Base-by-base conservation (phyloP, 176 grass and related monocot species). In the Tillandsia fasciculata region DNA sequence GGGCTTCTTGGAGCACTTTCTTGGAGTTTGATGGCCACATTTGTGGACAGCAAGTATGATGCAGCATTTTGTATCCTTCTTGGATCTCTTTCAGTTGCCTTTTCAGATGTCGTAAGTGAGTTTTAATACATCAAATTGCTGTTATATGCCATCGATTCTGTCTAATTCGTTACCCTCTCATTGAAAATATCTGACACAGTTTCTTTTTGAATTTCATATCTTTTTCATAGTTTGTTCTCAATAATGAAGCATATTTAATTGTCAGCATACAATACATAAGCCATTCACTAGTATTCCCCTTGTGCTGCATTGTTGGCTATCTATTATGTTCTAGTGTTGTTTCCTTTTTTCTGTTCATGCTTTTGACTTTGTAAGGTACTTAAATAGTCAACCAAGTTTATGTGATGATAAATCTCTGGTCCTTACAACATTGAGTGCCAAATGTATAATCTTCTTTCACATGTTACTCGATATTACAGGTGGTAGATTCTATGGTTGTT, bases 1-100 rank as follows among this genome's bases (percentile, higher is more conserved):
- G 95, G 95, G n/a, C 72, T 99, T 64, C 90, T 94, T 67, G 95
- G 95, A 84, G 82, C 90, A 71, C 78, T 99, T 88, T 99, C 95
- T 63, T 99, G 95, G 95, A 82, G 75, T 78, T 79, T 94, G 70
- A 99, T 99, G 95, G 87, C 90, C 29, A 80, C 72, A 72, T 57
- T 91, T 61, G 95, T 99, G 73, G 83, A 93, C 72, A 86, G 90
- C 88, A 99, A 99, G 74, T 94, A 88, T 72, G 75, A 81, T 76
- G 90, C 85, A 65, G 84, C 87, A 2, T 80, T 79, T 58, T 99
- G 84, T 70, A 94, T 99, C 82, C 80, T 99, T 71, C 82, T 99
- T 64, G 95, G 95, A 71, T 99, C 90, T 74, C 84, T 99, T 79
- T 94, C 95, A 77, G 95, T 99, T 78, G 95, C 95, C 84, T 99